A percentile compares a stretch with the other conserved stretches of the same genome.
These are phyloP conservation scores for Backusella australiensis DNA, from an alignment of 192 early-diverging fungal genomes.

Conservation along the genomic window DNA sequence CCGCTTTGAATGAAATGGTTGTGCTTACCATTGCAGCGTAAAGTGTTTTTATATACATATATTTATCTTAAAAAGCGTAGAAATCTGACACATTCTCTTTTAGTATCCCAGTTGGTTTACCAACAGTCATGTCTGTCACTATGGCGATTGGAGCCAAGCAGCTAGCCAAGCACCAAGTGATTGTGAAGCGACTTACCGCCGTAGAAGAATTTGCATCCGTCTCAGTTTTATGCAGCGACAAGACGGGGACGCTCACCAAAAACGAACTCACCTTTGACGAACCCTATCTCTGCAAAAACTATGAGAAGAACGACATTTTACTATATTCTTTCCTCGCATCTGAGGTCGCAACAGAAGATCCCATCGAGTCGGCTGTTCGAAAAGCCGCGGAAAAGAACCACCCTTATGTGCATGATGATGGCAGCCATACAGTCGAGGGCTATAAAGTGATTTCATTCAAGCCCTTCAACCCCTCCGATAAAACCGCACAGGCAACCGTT, in stretches of 20 bases:
- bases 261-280: conserved; percentile 78
- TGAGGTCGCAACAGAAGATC: conserved; percentile 70
- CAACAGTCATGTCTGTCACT: conserved; percentile 79
- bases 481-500: conserved; percentile 67
- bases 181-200: conserved; percentile 76
- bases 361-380: conserved; percentile 73
- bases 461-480: conserved; percentile 72
- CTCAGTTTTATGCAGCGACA: conserved; percentile 63
- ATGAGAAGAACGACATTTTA: conserved; percentile 60
- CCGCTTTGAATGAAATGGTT: conserved; percentile 60
- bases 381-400: conserved; percentile 53
- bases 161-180: conserved; percentile 70
- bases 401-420: conserved; percentile 42
- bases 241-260: conserved; percentile 75
- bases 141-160: conserved; percentile 81
- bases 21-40: conserved; percentile 71
- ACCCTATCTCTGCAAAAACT: conserved; percentile 46
- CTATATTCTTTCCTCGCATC: conserved; percentile 61
- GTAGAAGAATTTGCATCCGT: conserved; percentile 80
- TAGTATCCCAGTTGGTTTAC: conserved; percentile 75
- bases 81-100: not conserved
- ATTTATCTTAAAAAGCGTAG: too few species aligned
- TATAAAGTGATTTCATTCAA: conserved; percentile 66
- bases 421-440: conserved; percentile 58
- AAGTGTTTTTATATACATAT: not conserved